phyloP scores from a whole-genome alignment of 2,329 filamentous ascomycete species.

The Aphanocladium album region DNA sequence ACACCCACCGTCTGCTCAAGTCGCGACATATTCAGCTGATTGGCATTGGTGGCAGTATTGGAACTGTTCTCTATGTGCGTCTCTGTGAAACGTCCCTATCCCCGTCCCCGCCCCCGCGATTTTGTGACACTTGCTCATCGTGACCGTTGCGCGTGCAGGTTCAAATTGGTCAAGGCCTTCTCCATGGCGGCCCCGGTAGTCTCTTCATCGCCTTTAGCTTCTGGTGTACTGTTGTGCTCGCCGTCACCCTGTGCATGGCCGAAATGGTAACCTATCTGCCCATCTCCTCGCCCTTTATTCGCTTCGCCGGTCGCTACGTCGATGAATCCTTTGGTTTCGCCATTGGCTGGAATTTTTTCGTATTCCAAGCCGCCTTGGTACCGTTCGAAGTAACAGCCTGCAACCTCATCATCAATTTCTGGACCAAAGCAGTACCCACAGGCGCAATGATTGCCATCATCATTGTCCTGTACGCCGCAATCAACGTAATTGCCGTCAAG shows the following conservation, averaged over 20 bases:
- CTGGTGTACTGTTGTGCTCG: conserved; percentile 58
- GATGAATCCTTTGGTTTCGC: conserved; percentile 72
- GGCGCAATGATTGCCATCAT: conserved; percentile 57
- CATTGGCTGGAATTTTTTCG: conserved; percentile 69
- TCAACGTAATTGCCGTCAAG: conserved; percentile 69
- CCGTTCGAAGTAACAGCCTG: conserved; percentile 64
- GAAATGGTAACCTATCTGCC: conserved; percentile 76
- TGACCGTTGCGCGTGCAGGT: conserved; percentile 28
- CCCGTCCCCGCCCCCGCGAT: conserved; percentile 17
- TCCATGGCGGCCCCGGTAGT: conserved; percentile 55
- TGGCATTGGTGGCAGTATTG: conserved; percentile 61
- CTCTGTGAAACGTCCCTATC: neutral
- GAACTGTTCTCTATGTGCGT: conserved; percentile 53
- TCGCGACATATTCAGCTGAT: conserved; percentile 55
- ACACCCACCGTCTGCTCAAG: conserved; percentile 50
- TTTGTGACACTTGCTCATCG: neutral
- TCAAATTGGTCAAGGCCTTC: conserved; percentile 53
- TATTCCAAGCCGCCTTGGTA: conserved; percentile 63
- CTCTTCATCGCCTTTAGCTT: conserved; percentile 56
- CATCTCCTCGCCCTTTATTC: conserved; percentile 73
- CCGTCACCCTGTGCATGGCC: conserved; percentile 57
- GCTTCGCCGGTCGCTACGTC: conserved; percentile 69
- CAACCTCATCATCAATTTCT: conserved; percentile 58
- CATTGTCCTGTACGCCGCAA: conserved; percentile 39
- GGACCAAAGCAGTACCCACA: conserved; percentile 55